These are phyloP conservation scores for Fragaria iinumae DNA, from an alignment of 306 rosid genomes.

Conservation along the genomic window DNA sequence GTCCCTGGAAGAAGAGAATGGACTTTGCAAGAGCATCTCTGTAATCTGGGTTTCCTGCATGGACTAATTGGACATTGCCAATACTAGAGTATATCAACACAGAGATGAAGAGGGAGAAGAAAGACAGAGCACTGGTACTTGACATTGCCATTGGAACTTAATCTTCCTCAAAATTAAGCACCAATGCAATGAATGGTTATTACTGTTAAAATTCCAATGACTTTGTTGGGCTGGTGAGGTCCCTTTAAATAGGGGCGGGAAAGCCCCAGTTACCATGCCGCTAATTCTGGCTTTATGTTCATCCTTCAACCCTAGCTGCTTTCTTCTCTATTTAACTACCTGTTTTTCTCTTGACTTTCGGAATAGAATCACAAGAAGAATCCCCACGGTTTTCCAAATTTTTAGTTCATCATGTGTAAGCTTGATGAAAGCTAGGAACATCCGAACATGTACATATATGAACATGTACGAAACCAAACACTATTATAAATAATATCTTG, in stretches of 20 bases:
- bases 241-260: constrained; percentile 37
- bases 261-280: constrained; percentile 33
- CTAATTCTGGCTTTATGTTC: constrained; percentile 52
- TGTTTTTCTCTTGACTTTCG: constrained; percentile 11
- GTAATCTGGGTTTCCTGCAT: constrained; percentile 48
- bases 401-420: background rate
- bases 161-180: background rate
- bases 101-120: constrained; percentile 18
- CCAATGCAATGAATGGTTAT: background rate
- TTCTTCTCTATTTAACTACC: background rate
- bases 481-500: background rate
- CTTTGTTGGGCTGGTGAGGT: background rate
- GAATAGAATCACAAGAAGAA: background rate
- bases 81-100: background rate
- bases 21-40: constrained; percentile 82
- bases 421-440: background rate
- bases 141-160: constrained; percentile 16
- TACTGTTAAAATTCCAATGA: background rate
- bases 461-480: background rate
- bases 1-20: constrained; percentile 81
- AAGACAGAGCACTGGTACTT: constrained; percentile 13
- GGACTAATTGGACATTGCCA: constrained; percentile 32
- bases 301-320: background rate
- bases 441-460: background rate
- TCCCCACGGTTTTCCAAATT: background rate